Percentiles rank a stretch among this genome's conserved stretches.
These are phyloP conservation scores for Begonia peltatifolia DNA, from an alignment of 306 rosid species.

Conservation along the genomic window DNA sequence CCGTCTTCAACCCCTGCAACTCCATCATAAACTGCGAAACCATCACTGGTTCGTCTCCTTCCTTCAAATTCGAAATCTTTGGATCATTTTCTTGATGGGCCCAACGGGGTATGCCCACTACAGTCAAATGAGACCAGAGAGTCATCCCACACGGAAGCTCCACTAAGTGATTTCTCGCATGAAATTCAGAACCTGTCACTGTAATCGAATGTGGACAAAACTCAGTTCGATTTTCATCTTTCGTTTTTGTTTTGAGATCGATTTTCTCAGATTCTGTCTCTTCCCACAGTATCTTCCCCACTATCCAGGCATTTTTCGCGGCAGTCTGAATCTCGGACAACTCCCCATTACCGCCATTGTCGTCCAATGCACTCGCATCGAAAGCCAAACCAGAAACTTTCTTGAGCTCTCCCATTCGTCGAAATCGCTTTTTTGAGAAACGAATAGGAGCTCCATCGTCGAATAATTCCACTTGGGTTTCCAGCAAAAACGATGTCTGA, in stretches of 20 bases:
- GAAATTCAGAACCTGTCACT: slow-evolving; percentile 40
- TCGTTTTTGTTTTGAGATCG: slow-evolving; percentile 3
- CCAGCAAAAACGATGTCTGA: slow-evolving; percentile 17
- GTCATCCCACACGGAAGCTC: slow-evolving; percentile 78
- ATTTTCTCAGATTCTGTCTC: slow-evolving; percentile 43
- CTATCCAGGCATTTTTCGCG: slow-evolving; percentile 55
- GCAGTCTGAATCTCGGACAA: slow-evolving; percentile 48
- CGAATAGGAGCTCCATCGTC: slow-evolving; percentile 16
- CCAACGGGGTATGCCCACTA: slow-evolving; percentile 86
- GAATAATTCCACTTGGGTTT: slow-evolving; percentile 19
- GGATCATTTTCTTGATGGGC: slow-evolving; percentile 69
- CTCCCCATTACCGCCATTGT: slow-evolving; percentile 15
- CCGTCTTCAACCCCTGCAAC: slow-evolving; percentile 80
- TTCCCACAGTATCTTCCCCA: slow-evolving; percentile 58
- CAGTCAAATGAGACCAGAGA: slow-evolving; percentile 78
- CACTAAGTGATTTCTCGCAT: slow-evolving; percentile 31
- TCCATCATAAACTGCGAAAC: slow-evolving; percentile 95
- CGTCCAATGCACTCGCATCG: slow-evolving; percentile 23
- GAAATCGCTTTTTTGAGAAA: slow-evolving; percentile 19
- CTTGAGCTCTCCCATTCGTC: slow-evolving; percentile 23
- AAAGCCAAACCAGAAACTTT: slow-evolving; percentile 64
- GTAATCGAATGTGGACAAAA: slow-evolving; percentile 52
- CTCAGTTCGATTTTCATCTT: slow-evolving; percentile 41
- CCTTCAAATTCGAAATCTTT: slow-evolving; percentile 53
- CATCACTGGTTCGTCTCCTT: slow-evolving; percentile 56